phyloP scores from a whole-genome alignment of 2,329 filamentous ascomycete species.

The Remersonia thermophila region DNA sequence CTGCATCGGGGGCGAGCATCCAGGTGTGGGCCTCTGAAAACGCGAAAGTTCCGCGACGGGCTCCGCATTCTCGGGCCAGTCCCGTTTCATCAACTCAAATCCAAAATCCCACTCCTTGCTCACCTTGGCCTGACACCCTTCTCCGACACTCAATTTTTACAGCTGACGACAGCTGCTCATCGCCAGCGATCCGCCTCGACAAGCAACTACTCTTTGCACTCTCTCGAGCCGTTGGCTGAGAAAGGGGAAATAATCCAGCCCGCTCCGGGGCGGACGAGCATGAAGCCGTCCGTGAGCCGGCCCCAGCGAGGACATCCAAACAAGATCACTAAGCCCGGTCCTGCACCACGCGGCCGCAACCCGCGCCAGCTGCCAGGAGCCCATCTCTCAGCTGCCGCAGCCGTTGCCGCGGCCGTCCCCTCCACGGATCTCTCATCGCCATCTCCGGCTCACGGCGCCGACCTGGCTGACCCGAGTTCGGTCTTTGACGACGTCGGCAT shows the following conservation, averaged over 20 bases:
- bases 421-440: not conserved
- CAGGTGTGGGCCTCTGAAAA: slow-evolving; percentile 2
- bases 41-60: not conserved
- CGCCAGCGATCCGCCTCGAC: slow-evolving; percentile 10
- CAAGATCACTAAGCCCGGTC: slow-evolving; percentile 32
- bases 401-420: slow-evolving; percentile 3
- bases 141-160: slow-evolving; percentile 4
- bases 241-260: slow-evolving; percentile 1
- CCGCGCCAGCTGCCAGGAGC: slow-evolving; percentile 13
- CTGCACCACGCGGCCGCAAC: slow-evolving; percentile 19
- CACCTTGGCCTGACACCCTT: not conserved
- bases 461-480: slow-evolving; percentile 17
- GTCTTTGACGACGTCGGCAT: slow-evolving; percentile 15
- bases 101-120: slow-evolving; percentile 7
- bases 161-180: slow-evolving; percentile 20
- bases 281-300: slow-evolving; percentile 15
- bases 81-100: slow-evolving; percentile 1
- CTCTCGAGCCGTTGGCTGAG: no score
- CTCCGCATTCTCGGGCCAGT: slow-evolving; percentile 2
- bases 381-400: slow-evolving; percentile 10
- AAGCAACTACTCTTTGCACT: slow-evolving; percentile 4
- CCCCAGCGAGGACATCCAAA: slow-evolving; percentile 20
- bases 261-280: slow-evolving; percentile 10
- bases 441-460: slow-evolving; percentile 13
- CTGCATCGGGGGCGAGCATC: not conserved